Evolutionary conservation across 306 rosid species (phyloP).

Genomic region (Cucurbita maxima): DNA sequence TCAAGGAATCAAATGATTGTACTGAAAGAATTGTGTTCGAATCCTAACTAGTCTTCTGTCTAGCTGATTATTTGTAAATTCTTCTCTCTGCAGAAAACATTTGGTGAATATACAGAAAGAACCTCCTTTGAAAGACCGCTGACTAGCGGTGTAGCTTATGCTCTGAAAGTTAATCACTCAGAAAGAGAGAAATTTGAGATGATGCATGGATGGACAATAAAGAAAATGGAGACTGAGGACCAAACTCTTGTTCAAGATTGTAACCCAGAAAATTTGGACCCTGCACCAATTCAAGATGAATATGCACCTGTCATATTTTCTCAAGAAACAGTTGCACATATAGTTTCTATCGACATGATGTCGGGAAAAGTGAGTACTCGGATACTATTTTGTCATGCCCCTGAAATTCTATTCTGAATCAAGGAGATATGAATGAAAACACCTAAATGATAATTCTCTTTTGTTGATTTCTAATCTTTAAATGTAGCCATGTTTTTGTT

Average conservation of each 20-base stretch:
- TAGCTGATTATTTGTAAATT: not conserved
- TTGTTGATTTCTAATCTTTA: not conserved
- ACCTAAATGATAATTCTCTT: not conserved
- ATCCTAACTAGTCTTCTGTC: not conserved
- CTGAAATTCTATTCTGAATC: not conserved
- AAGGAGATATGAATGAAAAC: not conserved
- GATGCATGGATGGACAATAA: conserved; percentile 79
- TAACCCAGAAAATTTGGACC: conserved; percentile 74
- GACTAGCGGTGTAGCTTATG: conserved; percentile 12
- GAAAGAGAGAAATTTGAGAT: conserved; percentile 68
- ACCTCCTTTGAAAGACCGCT: conserved; percentile 10
- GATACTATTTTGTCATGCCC: not conserved
- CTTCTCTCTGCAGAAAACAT: conserved; percentile 46
- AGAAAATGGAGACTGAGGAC: conserved; percentile 81
- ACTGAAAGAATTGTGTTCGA: not conserved
- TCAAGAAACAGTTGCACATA: conserved; percentile 97
- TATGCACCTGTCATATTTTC: conserved; percentile 97
- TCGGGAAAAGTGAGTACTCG: conserved; percentile 72
- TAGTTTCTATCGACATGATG: conserved; percentile 99
- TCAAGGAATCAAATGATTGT: not conserved
- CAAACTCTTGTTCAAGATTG: conserved; percentile 88
- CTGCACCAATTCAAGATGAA: conserved; percentile 90
- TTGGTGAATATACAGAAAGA: conserved; percentile 12
- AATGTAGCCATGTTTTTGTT: not conserved
- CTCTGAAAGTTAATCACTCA: conserved; percentile 10